A percentile compares a stretch with the other conserved stretches of the same genome.
These are phyloP conservation scores for Datura wrightii DNA, from an alignment of 257 asterid species.

Conservation along the genomic window DNA sequence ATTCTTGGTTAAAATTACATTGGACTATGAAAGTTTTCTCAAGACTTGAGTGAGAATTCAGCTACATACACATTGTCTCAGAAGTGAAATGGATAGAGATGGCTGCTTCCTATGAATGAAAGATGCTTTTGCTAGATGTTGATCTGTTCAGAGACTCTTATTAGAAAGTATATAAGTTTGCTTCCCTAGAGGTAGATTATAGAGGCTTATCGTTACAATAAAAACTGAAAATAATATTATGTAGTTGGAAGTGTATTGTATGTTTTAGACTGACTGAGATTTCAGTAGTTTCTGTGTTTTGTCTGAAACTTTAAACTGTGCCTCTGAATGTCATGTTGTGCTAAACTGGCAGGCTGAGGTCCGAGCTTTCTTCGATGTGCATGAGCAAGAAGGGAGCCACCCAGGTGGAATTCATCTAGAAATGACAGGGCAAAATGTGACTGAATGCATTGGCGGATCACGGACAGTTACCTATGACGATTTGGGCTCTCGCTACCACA, in stretches of 20 bases:
- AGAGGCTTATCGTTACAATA: neutral
- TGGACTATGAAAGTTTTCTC: too few relatives aligned
- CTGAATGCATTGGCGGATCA: slow-evolving; percentile 87
- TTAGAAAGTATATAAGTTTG: neutral
- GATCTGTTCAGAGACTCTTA: neutral
- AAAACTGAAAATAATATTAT: neutral
- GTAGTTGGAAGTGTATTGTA: neutral
- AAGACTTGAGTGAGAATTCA: too few relatives aligned
- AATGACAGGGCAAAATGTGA: slow-evolving; percentile 90
- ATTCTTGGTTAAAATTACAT: neutral
- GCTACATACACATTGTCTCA: too few relatives aligned
- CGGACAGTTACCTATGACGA: slow-evolving; percentile 78
- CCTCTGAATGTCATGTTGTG: neutral
- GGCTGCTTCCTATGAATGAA: neutral
- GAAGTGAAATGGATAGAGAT: neutral
- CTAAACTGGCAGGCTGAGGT: slow-evolving; percentile 61
- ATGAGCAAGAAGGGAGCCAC: slow-evolving; percentile 90
- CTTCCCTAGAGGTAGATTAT: neutral
- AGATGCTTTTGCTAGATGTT: neutral
- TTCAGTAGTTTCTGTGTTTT: neutral
- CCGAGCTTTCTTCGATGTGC: slow-evolving; percentile 89
- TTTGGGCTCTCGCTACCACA: slow-evolving; percentile 81
- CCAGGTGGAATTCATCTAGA: slow-evolving; percentile 87
- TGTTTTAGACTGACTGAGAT: neutral
- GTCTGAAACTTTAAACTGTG: neutral